Conservation (phyloP, 768 basidiomycete species). For the Trametes cingulata region DNA sequence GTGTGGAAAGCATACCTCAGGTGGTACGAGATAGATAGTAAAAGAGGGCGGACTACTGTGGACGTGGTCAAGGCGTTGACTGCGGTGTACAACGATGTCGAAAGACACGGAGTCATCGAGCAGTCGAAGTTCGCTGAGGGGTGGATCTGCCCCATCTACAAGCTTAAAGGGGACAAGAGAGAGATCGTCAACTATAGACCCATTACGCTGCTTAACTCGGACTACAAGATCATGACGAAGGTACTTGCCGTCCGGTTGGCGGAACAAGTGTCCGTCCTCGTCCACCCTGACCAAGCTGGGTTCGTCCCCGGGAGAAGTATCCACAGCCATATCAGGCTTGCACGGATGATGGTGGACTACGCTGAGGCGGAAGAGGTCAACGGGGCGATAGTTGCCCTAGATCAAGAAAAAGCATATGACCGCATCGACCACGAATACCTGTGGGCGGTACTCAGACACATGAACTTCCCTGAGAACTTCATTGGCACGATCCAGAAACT, state of each 20-base stretch:
- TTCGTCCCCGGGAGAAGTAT: constrained; percentile 39
- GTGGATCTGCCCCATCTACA: constrained; percentile 41
- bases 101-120: neutral
- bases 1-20: constrained; percentile 17
- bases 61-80: neutral
- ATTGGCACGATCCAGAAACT: constrained; percentile 25
- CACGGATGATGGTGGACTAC: constrained; percentile 19
- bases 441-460: constrained; percentile 2
- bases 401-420: no score
- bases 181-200: no score
- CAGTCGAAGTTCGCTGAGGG: constrained; percentile 31
- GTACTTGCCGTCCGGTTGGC: constrained; percentile 24
- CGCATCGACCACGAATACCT: no score
- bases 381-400: no score
- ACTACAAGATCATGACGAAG: constrained; percentile 34
- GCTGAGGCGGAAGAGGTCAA: constrained; percentile 15
- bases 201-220: no score
- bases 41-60: neutral
- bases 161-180: no score
- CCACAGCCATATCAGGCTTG: constrained; percentile 34
- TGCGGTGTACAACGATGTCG: constrained; percentile 4
- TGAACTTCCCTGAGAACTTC: constrained; percentile 14
- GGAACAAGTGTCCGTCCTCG: constrained; percentile 6
- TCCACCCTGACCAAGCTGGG: constrained; percentile 41
- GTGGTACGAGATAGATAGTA: neutral